Evolutionary conservation across 371 early-diverging fungal species (phyloP).

Genomic region (Mucor mucedo): DNA sequence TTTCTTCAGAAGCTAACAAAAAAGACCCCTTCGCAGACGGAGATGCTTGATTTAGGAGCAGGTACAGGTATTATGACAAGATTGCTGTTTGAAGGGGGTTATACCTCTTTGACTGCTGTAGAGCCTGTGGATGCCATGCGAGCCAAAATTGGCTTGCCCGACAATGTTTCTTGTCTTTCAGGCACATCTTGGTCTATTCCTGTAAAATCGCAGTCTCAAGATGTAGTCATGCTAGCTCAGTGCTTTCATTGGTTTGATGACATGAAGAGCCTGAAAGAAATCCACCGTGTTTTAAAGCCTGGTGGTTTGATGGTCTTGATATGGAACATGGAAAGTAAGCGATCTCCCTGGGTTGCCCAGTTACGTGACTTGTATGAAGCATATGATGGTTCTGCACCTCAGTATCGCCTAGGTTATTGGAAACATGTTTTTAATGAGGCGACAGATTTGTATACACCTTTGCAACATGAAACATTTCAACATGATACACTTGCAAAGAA

Average conservation of each 20-base stretch:
- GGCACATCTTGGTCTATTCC: slow-evolving; percentile 57
- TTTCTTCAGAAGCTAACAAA: slow-evolving; percentile 12
- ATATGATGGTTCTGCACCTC: slow-evolving; percentile 40
- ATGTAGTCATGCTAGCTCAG: slow-evolving; percentile 55
- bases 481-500: slow-evolving; percentile 24
- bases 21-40: not conserved
- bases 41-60: slow-evolving; percentile 42
- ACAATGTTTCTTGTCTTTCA: slow-evolving; percentile 27
- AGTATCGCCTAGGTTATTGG: slow-evolving; percentile 49
- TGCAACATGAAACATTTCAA: slow-evolving; percentile 28
- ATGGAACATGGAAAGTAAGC: slow-evolving; percentile 58
- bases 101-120: slow-evolving; percentile 42
- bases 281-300: slow-evolving; percentile 55
- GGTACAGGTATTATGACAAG: slow-evolving; percentile 55
- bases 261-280: slow-evolving; percentile 45
- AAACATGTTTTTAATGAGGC: slow-evolving; percentile 41
- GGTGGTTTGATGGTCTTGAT: slow-evolving; percentile 46
- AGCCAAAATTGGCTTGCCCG: slow-evolving; percentile 27
- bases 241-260: slow-evolving; percentile 68
- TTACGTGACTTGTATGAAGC: slow-evolving; percentile 40
- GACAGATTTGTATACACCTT: slow-evolving; percentile 29
- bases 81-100: slow-evolving; percentile 28
- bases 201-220: slow-evolving; percentile 40
- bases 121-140: slow-evolving; percentile 59
- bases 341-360: slow-evolving; percentile 43